Conservation (phyloP, 768 basidiomycete genomes). For the Phaffia tasmanica region DNA sequence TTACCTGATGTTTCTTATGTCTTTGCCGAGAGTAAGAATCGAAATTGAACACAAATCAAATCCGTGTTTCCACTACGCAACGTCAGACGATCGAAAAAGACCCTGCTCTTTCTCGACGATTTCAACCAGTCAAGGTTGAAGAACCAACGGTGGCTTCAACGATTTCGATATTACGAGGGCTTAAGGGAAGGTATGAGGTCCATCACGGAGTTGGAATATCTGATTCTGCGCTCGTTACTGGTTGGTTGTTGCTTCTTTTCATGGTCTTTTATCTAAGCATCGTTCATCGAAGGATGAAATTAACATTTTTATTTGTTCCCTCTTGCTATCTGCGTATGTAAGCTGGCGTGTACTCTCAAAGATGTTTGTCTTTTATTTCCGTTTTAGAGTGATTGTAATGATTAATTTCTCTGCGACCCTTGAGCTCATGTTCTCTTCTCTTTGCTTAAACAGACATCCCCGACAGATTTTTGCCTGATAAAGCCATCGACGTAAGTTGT, state of each 20-base stretch:
- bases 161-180: slow-evolving; percentile 61
- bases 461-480: slow-evolving; percentile 78
- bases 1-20: neutral
- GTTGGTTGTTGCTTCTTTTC: slow-evolving; percentile 35
- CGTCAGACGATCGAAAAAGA: slow-evolving; percentile 68
- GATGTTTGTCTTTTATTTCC: slow-evolving; percentile 1
- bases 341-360: slow-evolving; percentile 64
- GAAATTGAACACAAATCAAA: slow-evolving; percentile 72
- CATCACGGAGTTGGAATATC: slow-evolving; percentile 90
- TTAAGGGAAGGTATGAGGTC: slow-evolving; percentile 74
- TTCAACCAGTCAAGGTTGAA: slow-evolving; percentile 78
- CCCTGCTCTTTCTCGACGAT: slow-evolving; percentile 72
- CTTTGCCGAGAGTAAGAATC: neutral
- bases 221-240: slow-evolving; percentile 75
- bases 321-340: neutral
- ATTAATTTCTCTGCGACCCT: neutral
- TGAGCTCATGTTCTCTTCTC: neutral
- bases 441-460: slow-evolving; percentile 57
- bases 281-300: no score
- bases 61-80: neutral
- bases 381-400: neutral
- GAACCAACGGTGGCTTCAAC: slow-evolving; percentile 66
- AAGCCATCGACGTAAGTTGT: slow-evolving; percentile 48
- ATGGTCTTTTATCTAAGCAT: no score
- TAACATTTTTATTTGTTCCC: neutral